These are phyloP conservation scores for Aristolochia californica DNA, from an alignment of 164 flowering plant species.

Conservation along the genomic window DNA sequence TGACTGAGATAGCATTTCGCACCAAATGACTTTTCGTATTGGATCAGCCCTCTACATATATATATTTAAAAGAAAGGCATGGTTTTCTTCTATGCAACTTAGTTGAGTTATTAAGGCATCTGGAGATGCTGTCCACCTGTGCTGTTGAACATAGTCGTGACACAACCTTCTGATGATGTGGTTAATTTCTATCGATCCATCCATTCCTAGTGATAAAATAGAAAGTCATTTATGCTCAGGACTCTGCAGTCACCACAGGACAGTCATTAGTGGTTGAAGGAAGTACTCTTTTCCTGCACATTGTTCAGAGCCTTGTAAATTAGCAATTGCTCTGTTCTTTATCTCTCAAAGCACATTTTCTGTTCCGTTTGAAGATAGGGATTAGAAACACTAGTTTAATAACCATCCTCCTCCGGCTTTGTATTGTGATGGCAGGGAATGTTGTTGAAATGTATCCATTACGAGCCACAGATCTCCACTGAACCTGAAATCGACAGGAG, in stretches of 20 bases:
- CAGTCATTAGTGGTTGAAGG: too few species aligned
- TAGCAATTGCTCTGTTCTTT: too few species aligned
- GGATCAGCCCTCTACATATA: too few species aligned
- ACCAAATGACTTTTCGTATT: too few species aligned
- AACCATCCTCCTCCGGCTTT: not conserved
- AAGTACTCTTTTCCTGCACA: too few species aligned
- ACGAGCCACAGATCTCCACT: slow-evolving; percentile 15
- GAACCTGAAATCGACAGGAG: slow-evolving; percentile 28
- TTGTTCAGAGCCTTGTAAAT: too few species aligned
- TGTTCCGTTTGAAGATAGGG: not conserved
- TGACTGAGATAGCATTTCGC: too few species aligned
- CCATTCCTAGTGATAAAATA: too few species aligned
- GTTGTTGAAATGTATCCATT: slow-evolving; percentile 48
- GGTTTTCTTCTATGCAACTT: not conserved
- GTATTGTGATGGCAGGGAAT: slow-evolving; percentile 38
- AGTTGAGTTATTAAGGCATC: not conserved
- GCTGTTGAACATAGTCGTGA: not conserved
- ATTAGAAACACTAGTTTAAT: not conserved
- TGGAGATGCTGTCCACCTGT: not conserved
- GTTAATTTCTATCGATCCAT: not conserved
- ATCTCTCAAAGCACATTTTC: not conserved
- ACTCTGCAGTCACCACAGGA: too few species aligned
- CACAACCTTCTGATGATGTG: not conserved
- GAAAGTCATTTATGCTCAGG: too few species aligned
- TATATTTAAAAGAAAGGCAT: too few species aligned